Evolutionary conservation across 1,284 basidiomycete species (phyloP), one percentile per base, ranked within the genome.

Genomic region (Pyrrhoderma lamaoense): DNA sequence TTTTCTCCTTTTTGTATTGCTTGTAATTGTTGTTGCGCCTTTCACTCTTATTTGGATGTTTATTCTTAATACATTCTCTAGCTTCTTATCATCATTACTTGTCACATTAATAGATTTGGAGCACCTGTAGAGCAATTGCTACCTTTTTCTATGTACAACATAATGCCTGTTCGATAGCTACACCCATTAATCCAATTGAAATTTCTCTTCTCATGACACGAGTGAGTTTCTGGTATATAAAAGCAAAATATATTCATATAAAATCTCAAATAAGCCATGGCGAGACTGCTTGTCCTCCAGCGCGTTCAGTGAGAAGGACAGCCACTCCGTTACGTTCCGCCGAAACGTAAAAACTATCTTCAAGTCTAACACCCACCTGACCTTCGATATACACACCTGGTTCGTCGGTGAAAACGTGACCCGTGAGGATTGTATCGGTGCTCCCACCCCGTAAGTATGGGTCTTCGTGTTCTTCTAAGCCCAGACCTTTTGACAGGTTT

Each of bases 351-450:
- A 91, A 86, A 61, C 87, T 89, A 61, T 93, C 89, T 61, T 93
- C 89, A 44, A 93, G 66, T 35, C 89, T 76, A 13, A 92, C 76
- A 0, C 89, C 89, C 49, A 89, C 81, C 66, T 85, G 72, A 36
- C 76, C 80, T 57, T 85, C 76, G 48, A 92, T 84, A 65, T 93
- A 93, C 25, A 93, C 71, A 0, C 89, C 89, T 1, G 89, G 90
- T 64, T 93, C 89, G 59, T 91, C 74, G 5, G 85, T 89, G 66
- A 93, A 91, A 0, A 83, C 74, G 61, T 91, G 81, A 0, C 88
- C 87, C 0, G 65, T 64, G 42, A 75, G 66, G 47, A 91, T 77
- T 21, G 75, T 58, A 57, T 74, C 75, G 23, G 75, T 61, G 39
- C 75, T 81, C 14, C 85, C 85, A 25, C 86, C 85, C 47, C 77